These are phyloP conservation scores for Tilletia indica DNA, from an alignment of 1,284 basidiomycete species.

Conservation along the genomic window DNA sequence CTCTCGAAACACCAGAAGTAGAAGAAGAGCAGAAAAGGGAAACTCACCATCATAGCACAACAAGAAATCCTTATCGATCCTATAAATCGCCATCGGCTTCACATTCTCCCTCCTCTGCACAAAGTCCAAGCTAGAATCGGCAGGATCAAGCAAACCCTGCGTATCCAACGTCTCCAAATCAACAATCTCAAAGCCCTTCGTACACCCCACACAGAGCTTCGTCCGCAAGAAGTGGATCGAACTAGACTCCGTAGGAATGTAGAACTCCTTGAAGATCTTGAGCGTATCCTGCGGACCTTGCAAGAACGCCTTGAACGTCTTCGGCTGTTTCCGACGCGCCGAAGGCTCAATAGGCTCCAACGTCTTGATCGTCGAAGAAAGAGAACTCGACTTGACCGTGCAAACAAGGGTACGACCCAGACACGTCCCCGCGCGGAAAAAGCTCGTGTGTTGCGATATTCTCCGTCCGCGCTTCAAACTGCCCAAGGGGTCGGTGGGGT, in stretches of 20 bases:
- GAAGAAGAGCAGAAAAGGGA: not conserved
- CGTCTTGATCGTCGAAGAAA: conserved; percentile 96
- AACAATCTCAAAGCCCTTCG: conserved; percentile 98
- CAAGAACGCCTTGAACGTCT: conserved; percentile 71
- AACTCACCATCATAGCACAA: conserved; percentile 90
- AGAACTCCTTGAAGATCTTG: conserved; percentile 90
- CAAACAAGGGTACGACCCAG: conserved; percentile 92
- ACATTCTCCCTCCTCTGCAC: conserved; percentile 84
- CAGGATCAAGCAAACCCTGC: conserved; percentile 90
- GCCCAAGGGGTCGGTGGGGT: conserved; percentile 82
- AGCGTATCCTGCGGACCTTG: conserved; percentile 88
- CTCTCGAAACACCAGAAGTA: conserved; percentile 18
- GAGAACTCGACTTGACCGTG: conserved; percentile 89
- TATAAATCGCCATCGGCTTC: conserved; percentile 91
- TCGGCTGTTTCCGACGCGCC: conserved; percentile 74
- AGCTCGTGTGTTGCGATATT: conserved; percentile 92
- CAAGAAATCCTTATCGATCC: conserved; percentile 93
- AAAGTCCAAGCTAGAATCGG: conserved; percentile 87
- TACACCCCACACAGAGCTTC: conserved; percentile 93
- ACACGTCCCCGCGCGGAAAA: conserved; percentile 95
- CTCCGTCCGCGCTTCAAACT: conserved; percentile 90
- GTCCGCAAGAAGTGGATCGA: conserved; percentile 98
- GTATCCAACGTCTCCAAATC: conserved; percentile 96
- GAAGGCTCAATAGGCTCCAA: conserved; percentile 93
- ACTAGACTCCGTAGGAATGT: conserved; percentile 93